phyloP scores from a whole-genome alignment of 345 rosid species.

The Physaria fendleri region DNA sequence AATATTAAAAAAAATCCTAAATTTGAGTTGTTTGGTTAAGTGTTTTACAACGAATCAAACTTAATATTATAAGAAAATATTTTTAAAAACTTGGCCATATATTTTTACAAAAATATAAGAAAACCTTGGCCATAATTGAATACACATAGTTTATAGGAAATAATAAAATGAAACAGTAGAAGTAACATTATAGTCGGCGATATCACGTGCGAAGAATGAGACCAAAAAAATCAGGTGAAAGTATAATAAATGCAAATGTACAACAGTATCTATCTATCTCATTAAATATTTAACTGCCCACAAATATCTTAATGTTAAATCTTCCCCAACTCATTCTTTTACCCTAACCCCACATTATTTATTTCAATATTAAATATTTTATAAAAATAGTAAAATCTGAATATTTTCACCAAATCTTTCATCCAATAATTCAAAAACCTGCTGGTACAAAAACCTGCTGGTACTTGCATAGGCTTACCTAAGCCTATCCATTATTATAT shows the following conservation, averaged over 20 bases:
- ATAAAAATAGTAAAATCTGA: not conserved
- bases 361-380: not conserved
- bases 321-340: conserved; percentile 32
- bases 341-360: conserved; percentile 15
- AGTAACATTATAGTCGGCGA: conserved; percentile 27
- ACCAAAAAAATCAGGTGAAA: conserved; percentile 17
- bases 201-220: conserved; percentile 21
- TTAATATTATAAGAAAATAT: not conserved
- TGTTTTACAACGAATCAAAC: not conserved
- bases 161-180: not conserved
- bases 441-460: conserved; percentile 30
- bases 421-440: conserved; percentile 32
- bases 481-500: conserved; percentile 31
- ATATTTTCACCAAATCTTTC: not conserved
- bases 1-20: too few relatives aligned
- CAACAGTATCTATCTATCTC: conserved; percentile 27
- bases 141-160: not conserved
- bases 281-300: conserved; percentile 28
- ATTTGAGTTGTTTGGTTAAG: too few relatives aligned
- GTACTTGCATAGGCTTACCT: conserved; percentile 29
- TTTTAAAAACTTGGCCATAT: not conserved
- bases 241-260: conserved; percentile 22
- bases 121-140: not conserved
- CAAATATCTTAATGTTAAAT: conserved; percentile 33
- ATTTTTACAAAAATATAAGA: not conserved